Evolutionary conservation across 192 early-diverging fungal species (phyloP).

Genomic region (Coemansia javaensis): DNA sequence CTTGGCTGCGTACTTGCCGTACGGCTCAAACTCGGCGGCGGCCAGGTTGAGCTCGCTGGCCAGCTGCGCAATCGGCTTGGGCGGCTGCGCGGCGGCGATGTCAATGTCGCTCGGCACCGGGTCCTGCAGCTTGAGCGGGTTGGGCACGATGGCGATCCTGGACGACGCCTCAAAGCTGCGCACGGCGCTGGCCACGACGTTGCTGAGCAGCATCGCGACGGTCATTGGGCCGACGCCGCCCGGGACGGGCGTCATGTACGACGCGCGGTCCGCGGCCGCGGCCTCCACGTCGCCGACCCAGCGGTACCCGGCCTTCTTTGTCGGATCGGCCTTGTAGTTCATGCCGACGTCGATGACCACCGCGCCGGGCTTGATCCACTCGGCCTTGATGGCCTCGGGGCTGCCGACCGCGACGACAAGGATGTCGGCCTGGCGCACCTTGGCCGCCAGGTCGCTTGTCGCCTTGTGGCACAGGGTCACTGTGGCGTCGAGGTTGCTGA

Average conservation of each 20-base stretch:
- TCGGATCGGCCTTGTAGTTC: constrained; percentile 78
- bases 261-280: constrained; percentile 62
- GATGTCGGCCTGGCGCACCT: constrained; percentile 83
- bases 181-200: constrained; percentile 76
- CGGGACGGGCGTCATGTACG: constrained; percentile 91
- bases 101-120: constrained; percentile 96
- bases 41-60: constrained; percentile 82
- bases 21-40: constrained; percentile 74
- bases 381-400: constrained; percentile 74
- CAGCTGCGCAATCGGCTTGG: constrained; percentile 75
- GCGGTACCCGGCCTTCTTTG: constrained; percentile 85
- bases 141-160: constrained; percentile 51
- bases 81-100: constrained; percentile 84
- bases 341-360: constrained; percentile 98
- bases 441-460: constrained; percentile 68
- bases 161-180: constrained; percentile 58
- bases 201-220: constrained; percentile 94
- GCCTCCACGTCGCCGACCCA: constrained; percentile 94
- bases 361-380: constrained; percentile 92
- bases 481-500: constrained; percentile 79
- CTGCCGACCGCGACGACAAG: constrained; percentile 85
- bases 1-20: constrained; percentile 89
- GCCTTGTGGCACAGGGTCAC: constrained; percentile 92
- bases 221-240: constrained; percentile 99
- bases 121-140: constrained; percentile 58